phyloP scores from a whole-genome alignment of 2,329 filamentous ascomycete genomes.

The Alternaria dauci region DNA sequence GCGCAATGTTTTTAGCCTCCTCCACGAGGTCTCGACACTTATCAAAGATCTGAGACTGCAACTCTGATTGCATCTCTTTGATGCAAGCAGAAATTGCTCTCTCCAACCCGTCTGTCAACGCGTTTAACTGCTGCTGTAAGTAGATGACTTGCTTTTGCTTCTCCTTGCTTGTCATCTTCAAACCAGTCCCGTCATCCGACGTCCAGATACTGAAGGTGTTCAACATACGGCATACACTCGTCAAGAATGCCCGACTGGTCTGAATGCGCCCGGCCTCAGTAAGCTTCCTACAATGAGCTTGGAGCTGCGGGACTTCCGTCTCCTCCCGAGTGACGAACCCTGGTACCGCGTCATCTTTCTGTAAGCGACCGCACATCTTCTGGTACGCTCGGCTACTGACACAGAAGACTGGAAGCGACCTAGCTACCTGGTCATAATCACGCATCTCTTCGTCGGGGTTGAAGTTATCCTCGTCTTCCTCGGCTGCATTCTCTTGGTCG shows the following conservation, averaged over 20 bases:
- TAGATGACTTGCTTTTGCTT: slow-evolving; percentile 52
- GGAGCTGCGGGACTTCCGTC: slow-evolving; percentile 66
- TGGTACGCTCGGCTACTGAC: slow-evolving; percentile 70
- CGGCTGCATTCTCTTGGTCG: slow-evolving; percentile 63
- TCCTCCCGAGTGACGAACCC: slow-evolving; percentile 64
- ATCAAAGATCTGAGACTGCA: slow-evolving; percentile 58
- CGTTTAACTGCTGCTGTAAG: slow-evolving; percentile 50
- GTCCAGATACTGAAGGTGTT: slow-evolving; percentile 64
- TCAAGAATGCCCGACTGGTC: slow-evolving; percentile 61
- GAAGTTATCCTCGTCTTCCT: slow-evolving; percentile 64
- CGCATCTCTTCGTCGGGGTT: slow-evolving; percentile 63
- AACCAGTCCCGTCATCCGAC: slow-evolving; percentile 53
- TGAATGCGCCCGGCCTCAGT: slow-evolving; percentile 60
- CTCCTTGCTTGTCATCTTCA: slow-evolving; percentile 53
- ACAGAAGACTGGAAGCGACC: slow-evolving; percentile 68
- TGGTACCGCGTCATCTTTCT: slow-evolving; percentile 60
- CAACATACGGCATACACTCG: slow-evolving; percentile 60
- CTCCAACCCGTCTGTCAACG: slow-evolving; percentile 55
- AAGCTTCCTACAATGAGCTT: slow-evolving; percentile 66
- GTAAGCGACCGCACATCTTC: slow-evolving; percentile 64
- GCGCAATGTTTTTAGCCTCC: slow-evolving; percentile 51
- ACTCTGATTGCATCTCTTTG: slow-evolving; percentile 50
- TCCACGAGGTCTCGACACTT: slow-evolving; percentile 53
- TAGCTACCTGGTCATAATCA: slow-evolving; percentile 67
- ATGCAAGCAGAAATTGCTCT: slow-evolving; percentile 51